Evolutionary conservation across 148 eudicot genomes (phyloP).

Genomic region (Amaranthus palmeri): DNA sequence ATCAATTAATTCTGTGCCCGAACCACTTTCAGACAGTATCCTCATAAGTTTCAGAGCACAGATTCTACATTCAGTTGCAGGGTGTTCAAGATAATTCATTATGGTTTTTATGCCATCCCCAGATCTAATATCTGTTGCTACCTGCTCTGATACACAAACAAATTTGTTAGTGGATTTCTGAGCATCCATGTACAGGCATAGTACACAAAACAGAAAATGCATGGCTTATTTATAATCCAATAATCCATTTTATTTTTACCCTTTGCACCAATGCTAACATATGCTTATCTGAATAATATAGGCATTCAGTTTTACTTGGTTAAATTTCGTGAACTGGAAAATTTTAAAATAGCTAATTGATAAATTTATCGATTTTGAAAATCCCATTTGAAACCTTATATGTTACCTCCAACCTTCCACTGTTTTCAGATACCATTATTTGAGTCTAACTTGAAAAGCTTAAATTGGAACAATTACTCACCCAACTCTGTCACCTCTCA

Average conservation of each 20-base stretch:
- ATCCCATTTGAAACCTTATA: no score
- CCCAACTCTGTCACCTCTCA: no score
- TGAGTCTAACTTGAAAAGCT: no score
- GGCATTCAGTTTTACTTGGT: no score
- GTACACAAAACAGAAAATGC: background rate
- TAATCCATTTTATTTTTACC: background rate
- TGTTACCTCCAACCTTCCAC: no score
- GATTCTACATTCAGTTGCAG: conserved; percentile 37
- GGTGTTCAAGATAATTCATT: conserved; percentile 39
- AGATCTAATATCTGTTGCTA: conserved; percentile 41
- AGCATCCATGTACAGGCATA: background rate
- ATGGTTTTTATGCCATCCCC: conserved; percentile 47
- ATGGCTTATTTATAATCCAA: background rate
- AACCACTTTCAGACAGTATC: conserved; percentile 43
- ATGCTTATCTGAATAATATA: no score
- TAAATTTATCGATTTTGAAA: no score
- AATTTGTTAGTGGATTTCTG: background rate
- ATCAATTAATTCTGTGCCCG: conserved; percentile 28
- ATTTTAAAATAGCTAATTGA: no score
- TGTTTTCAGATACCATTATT: no score
- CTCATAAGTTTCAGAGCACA: conserved; percentile 44
- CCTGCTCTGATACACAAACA: conserved; percentile 39
- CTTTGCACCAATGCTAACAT: background rate
- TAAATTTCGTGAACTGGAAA: no score
- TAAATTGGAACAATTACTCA: no score